Conservation (phyloP, 176 grass and related monocot species). For the Eragrostis curvula region DNA sequence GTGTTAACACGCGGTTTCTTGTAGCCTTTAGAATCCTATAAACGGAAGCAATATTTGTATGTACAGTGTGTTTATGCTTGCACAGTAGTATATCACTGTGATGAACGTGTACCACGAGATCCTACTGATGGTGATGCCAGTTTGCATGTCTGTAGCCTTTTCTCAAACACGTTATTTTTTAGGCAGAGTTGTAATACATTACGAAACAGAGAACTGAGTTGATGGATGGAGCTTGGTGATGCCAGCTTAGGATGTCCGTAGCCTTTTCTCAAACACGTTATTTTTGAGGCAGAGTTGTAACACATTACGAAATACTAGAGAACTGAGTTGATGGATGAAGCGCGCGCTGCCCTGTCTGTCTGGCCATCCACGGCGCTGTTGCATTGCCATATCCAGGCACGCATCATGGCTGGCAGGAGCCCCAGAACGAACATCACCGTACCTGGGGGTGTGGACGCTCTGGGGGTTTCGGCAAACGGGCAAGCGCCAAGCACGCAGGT, state of each 20-base stretch:
- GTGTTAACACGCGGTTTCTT: background rate
- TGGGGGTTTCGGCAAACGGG: constrained; percentile 12
- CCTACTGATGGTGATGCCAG: background rate
- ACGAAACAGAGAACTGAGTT: background rate
- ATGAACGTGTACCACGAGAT: background rate
- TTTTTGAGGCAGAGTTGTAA: background rate
- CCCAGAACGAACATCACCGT: background rate
- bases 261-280: background rate
- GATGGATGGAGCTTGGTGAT: background rate
- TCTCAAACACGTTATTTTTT: background rate
- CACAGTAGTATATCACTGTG: background rate
- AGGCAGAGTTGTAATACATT: background rate
- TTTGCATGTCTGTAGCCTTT: background rate
- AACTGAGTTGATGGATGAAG: background rate
- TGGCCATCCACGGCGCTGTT: constrained; percentile 22
- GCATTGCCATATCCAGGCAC: constrained; percentile 26
- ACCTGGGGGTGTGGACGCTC: constrained; percentile 6
- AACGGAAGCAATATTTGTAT: background rate
- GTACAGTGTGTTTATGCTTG: background rate
- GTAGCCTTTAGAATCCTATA: background rate
- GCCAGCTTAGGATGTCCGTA: background rate
- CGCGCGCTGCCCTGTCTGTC: background rate
- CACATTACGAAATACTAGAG: background rate
- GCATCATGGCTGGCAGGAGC: constrained; percentile 35
- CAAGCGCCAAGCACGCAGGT: background rate